Percentiles rank a stretch among this genome's conserved stretches.
Evolutionary conservation across 2,329 filamentous ascomycete genomes (phyloP).

Genomic region (Arthrobotrys sinensis): DNA sequence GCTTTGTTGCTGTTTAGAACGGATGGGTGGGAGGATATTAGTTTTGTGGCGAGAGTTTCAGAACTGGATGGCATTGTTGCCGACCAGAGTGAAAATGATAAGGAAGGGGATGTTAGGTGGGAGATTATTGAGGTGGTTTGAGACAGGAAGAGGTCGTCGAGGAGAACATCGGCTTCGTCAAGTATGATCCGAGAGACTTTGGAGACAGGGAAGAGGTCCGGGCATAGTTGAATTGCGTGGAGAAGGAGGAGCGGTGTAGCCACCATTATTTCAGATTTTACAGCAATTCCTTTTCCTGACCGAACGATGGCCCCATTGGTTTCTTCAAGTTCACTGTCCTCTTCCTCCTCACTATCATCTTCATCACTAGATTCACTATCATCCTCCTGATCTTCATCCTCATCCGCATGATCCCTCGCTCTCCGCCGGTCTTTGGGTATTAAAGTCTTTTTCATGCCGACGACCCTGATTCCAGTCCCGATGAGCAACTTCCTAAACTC

Average conservation of each 20-base stretch:
- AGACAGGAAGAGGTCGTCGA: slow-evolving; percentile 90
- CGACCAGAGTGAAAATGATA: slow-evolving; percentile 89
- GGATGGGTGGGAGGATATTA: slow-evolving; percentile 65
- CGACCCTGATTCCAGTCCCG: slow-evolving; percentile 83
- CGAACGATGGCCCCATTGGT: slow-evolving; percentile 50
- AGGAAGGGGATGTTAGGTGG: slow-evolving; percentile 72
- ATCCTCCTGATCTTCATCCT: slow-evolving; percentile 66
- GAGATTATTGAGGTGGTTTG: slow-evolving; percentile 80
- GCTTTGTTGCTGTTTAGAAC: slow-evolving; percentile 60
- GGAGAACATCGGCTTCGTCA: slow-evolving; percentile 94
- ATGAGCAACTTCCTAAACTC: slow-evolving; percentile 86
- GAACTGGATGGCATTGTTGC: slow-evolving; percentile 97
- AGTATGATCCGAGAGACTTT: slow-evolving; percentile 82
- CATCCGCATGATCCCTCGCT: slow-evolving; percentile 63
- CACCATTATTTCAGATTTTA: slow-evolving; percentile 84
- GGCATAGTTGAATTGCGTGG: slow-evolving; percentile 75
- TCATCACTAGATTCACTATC: slow-evolving; percentile 62
- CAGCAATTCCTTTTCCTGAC: slow-evolving; percentile 68
- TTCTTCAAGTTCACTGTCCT: slow-evolving; percentile 66
- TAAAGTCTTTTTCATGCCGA: slow-evolving; percentile 88
- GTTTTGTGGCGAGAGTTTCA: slow-evolving; percentile 81
- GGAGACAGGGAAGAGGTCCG: slow-evolving; percentile 72
- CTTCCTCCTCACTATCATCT: slow-evolving; percentile 67
- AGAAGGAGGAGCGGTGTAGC: slow-evolving; percentile 84
- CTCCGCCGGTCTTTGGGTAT: slow-evolving; percentile 59